Base-by-base conservation (phyloP, 1,284 basidiomycete genomes). In the Uromyces viciae-fabae region DNA sequence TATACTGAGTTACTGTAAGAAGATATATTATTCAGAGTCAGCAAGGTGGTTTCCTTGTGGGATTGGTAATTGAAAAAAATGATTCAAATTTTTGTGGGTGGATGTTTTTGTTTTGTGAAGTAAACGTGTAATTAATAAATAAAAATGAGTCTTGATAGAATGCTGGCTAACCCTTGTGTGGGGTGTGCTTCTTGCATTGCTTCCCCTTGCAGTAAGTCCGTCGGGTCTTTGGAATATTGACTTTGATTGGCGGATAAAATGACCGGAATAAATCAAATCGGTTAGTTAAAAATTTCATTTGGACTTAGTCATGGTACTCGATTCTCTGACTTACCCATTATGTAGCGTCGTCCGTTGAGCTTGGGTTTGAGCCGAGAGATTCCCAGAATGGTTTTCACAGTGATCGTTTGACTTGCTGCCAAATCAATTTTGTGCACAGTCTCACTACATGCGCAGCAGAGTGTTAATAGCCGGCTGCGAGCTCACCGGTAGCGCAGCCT, bases 121-220 rank as follows among this genome's bases (percentile, higher is more conserved):
- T 54, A 22, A n/a, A 56, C 2, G 33, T 42, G 36, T 42, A 42
- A 40, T 17, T 54, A 60, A 36, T 7, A 54, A 42, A 42, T 7
- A 56, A 56, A 38, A 28, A 31, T 25, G 36, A 25, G 9, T 42
- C 25, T 33, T 8, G 14, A 25, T 36, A 43, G 9, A 62, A 38
- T 36, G 19, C 19, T 72, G 22, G 68, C 77, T 79, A 43, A 79
- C 77, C 77, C 77, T 79, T 79, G 49, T 79, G 77, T 25, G 77
- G 77, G 56, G 95, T 98, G 91, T 98, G 95, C 90, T 98, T 98
- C 89, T 90, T 93, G 94, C 96, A 99, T 85, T 91, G 88, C 90
- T 98, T 98, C 88, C 94, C 94, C 90, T 98, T 97, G 93, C 96
- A 98, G 90, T 92, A 95, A 92, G 87, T 86, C 82, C 87, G 86